Conservation (phyloP, 495 filamentous ascomycete genomes). For the Hypoxylon fragiforme region DNA sequence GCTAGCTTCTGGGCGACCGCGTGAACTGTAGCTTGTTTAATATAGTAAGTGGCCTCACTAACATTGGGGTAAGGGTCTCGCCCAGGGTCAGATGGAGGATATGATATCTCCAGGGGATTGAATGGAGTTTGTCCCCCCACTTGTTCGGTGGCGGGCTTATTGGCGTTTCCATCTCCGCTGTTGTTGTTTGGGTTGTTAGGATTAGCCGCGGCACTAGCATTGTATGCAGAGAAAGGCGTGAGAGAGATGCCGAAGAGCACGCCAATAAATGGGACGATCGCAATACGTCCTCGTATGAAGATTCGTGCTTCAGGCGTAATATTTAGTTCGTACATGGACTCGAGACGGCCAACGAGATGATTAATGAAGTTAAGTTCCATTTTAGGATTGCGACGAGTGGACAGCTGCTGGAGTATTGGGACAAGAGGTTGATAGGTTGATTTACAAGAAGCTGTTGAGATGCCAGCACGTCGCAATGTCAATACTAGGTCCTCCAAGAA, state of each 20-base stretch:
- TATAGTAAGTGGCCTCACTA: constrained; percentile 33
- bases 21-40: constrained; percentile 30
- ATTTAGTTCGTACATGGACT: constrained; percentile 40
- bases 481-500: constrained; percentile 30
- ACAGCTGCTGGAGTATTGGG: constrained; percentile 4
- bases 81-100: constrained; percentile 30
- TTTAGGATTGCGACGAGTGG: constrained; percentile 25
- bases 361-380: constrained; percentile 36
- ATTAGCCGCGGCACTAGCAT: background rate
- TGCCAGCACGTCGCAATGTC: constrained; percentile 31
- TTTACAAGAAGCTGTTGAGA: constrained; percentile 30
- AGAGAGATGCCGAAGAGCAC: constrained; percentile 41
- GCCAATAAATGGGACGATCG: constrained; percentile 26
- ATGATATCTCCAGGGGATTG: constrained; percentile 27
- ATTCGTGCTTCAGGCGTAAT: constrained; percentile 44
- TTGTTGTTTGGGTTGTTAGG: background rate
- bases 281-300: constrained; percentile 36
- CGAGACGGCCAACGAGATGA: constrained; percentile 27
- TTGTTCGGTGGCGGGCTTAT: background rate
- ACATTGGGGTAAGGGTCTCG: constrained; percentile 31
- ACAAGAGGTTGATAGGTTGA: constrained; percentile 17
- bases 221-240: constrained; percentile 19
- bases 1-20: constrained; percentile 22
- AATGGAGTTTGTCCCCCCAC: constrained; percentile 11
- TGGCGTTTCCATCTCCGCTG: background rate